Percentiles rank a stretch among this genome's conserved stretches.
phyloP scores from a whole-genome alignment of 306 rosid species.

The Cyamopsis tetragonoloba region DNA sequence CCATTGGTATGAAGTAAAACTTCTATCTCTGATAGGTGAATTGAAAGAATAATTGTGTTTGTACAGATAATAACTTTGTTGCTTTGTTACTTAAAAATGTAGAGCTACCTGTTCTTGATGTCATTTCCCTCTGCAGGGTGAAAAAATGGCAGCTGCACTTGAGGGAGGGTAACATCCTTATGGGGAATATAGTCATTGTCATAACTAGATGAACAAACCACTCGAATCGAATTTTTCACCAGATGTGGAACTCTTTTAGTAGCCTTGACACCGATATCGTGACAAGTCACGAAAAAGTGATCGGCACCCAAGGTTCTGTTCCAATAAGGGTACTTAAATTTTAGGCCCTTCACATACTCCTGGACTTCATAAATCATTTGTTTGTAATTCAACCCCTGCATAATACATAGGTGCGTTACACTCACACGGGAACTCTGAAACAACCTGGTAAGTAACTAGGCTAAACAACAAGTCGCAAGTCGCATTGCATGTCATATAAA shows the following conservation, averaged over 20 bases:
- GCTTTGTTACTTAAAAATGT: not conserved
- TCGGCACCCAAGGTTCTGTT: slow-evolving; percentile 35
- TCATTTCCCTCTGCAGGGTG: not conserved
- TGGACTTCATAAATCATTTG: not conserved
- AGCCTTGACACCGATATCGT: slow-evolving; percentile 24
- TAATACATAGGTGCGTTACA: not conserved
- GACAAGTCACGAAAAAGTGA: slow-evolving; percentile 38
- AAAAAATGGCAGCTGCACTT: slow-evolving; percentile 27
- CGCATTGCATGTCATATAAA: not conserved
- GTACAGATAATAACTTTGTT: not conserved
- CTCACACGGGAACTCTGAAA: not conserved
- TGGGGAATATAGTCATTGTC: slow-evolving; percentile 25
- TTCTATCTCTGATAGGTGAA: not conserved
- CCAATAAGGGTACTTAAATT: slow-evolving; percentile 30
- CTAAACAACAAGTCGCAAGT: no score
- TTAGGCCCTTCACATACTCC: slow-evolving; percentile 21
- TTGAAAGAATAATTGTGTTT: not conserved
- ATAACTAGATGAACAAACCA: slow-evolving; percentile 22
- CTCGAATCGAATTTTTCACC: slow-evolving; percentile 29
- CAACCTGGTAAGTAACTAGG: no score
- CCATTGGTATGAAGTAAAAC: not conserved
- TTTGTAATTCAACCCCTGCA: slow-evolving; percentile 22
- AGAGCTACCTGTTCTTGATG: slow-evolving; percentile 11
- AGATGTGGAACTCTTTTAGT: slow-evolving; percentile 13
- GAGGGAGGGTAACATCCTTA: slow-evolving; percentile 32